phyloP scores from a whole-genome alignment of 1,139 yeast species.

The Blastobotrys buckinghamii region DNA sequence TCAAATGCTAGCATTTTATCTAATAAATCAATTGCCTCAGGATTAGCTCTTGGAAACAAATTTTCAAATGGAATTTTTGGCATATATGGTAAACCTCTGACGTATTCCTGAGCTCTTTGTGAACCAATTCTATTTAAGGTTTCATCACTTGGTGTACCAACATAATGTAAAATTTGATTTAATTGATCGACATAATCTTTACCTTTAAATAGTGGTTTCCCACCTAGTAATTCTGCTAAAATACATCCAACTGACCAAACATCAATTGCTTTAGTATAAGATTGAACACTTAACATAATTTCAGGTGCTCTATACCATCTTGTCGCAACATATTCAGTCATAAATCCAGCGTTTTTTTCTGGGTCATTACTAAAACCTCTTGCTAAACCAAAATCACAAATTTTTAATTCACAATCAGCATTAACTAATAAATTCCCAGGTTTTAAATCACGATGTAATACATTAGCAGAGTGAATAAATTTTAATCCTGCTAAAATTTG shows the following conservation, averaged over 20 bases:
- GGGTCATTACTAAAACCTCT: constrained; percentile 87
- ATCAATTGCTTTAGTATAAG: constrained; percentile 93
- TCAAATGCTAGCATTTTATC: constrained; percentile 81
- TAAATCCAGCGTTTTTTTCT: constrained; percentile 79
- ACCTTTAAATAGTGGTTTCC: constrained; percentile 89
- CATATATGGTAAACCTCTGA: constrained; percentile 77
- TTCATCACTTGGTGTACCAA: constrained; percentile 88
- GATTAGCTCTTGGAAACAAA: constrained; percentile 79
- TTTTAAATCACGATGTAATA: constrained; percentile 86
- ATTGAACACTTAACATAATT: constrained; percentile 87
- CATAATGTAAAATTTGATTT: constrained; percentile 73
- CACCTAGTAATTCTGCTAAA: constrained; percentile 86
- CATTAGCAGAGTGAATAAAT: constrained; percentile 94
- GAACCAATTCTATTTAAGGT: constrained; percentile 83
- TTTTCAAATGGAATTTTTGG: constrained; percentile 70
- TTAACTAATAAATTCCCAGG: constrained; percentile 91
- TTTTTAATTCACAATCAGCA: constrained; percentile 93
- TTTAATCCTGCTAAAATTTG: constrained; percentile 91
- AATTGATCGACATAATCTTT: constrained; percentile 94
- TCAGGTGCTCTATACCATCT: constrained; percentile 99
- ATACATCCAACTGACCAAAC: constrained; percentile 98
- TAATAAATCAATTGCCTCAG: constrained; percentile 77
- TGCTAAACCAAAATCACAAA: constrained; percentile 95
- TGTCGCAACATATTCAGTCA: constrained; percentile 97
- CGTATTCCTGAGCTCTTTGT: constrained; percentile 85